phyloP scores from a whole-genome alignment of 2,329 filamentous ascomycete species.

The Fusarium bactridioides region DNA sequence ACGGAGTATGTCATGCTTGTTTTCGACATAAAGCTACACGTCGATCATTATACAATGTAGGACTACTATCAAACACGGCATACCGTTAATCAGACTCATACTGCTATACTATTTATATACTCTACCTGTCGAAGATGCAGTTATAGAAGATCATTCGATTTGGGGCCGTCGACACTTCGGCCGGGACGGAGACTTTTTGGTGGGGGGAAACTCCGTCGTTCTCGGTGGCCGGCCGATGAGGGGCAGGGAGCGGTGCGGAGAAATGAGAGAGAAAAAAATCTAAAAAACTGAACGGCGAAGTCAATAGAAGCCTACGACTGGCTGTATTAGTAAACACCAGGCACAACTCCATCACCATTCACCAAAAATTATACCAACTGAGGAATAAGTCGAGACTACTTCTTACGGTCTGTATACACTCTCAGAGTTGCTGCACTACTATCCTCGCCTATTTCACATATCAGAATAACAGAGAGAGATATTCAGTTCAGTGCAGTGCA shows the following conservation, averaged over 20 bases:
- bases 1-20: not conserved
- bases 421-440: not conserved
- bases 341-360: slow-evolving; percentile 30
- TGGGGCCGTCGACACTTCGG: not conserved
- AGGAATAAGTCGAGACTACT: not conserved
- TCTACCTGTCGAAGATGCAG: not conserved
- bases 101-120: not conserved
- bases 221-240: slow-evolving; percentile 29
- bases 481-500: not conserved
- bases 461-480: not conserved
- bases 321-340: slow-evolving; percentile 29
- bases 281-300: slow-evolving; percentile 7
- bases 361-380: slow-evolving; percentile 14
- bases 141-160: not conserved
- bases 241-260: slow-evolving; percentile 29
- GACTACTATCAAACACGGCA: not conserved
- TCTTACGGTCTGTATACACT: not conserved
- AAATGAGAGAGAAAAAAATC: slow-evolving; percentile 9
- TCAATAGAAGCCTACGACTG: slow-evolving; percentile 17
- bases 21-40: not conserved
- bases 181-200: slow-evolving; percentile 4
- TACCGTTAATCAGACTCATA: not conserved
- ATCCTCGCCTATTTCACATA: not conserved
- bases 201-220: slow-evolving; percentile 17
- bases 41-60: not conserved